Evolutionary conservation across 805 yeast genomes (phyloP).

Genomic region (Lipomyces spencermartinsiae): DNA sequence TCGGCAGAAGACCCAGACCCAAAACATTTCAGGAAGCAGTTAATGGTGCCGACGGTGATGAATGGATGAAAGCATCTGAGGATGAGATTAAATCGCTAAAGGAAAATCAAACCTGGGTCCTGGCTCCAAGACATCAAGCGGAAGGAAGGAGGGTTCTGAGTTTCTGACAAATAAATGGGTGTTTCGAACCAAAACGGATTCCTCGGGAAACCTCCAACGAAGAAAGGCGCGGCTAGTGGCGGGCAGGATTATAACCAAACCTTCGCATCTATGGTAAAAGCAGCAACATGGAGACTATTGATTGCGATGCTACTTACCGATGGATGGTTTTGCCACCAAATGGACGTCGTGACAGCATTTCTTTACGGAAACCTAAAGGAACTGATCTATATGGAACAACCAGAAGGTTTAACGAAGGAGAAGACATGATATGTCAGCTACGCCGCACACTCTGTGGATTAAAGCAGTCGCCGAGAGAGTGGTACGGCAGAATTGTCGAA

Average conservation of each 20-base stretch:
- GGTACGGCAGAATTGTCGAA: constrained; percentile 1
- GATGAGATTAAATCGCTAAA: constrained; percentile 14
- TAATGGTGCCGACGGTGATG: constrained; percentile 7
- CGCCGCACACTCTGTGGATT: constrained; percentile 26
- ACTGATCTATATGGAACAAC: constrained; percentile 23
- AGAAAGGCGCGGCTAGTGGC: constrained; percentile 43
- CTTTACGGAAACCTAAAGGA: constrained; percentile 34
- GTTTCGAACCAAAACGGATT: constrained; percentile 32
- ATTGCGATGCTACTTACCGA: constrained; percentile 16
- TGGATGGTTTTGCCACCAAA: constrained; percentile 33
- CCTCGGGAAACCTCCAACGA: constrained; percentile 18
- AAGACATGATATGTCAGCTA: constrained; percentile 22
- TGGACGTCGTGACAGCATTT: constrained; percentile 41
- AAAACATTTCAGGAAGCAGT: constrained; percentile 4
- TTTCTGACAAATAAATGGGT: constrained; percentile 41
- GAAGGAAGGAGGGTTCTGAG: constrained; percentile 22
- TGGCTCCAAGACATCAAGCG: constrained; percentile 16
- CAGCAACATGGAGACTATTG: constrained; percentile 31
- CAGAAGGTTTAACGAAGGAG: constrained; percentile 9
- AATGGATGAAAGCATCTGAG: constrained; percentile 8
- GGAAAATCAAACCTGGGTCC: constrained; percentile 26
- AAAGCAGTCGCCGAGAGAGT: constrained; percentile 17
- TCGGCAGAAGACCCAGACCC: constrained; percentile 2
- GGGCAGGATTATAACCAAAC: constrained; percentile 44
- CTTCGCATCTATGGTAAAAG: constrained; percentile 43